Evolutionary conservation across 495 filamentous ascomycete species (phyloP), one percentile per base, ranked within the genome.

Genomic region (Aspergillus wentii): DNA sequence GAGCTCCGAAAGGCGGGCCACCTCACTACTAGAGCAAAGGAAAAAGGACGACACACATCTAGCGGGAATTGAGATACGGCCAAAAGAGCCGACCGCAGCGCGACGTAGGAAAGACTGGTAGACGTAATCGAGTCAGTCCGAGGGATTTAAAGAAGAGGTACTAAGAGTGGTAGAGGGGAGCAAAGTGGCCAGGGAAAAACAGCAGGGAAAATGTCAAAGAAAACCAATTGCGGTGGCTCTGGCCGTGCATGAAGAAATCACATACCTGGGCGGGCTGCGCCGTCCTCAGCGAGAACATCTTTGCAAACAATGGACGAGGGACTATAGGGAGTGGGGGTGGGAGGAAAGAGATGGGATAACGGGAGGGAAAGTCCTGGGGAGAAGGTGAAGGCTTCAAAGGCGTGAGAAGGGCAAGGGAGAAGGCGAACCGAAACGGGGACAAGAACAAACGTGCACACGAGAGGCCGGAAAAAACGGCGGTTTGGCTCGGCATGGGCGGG

Each of bases 71-170:
- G 44, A 51, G 22, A 60, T 59, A 38, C 62, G 57, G 46, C 38
- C 55, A 46, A 61, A 56, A 41, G 64, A 36, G 47, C 60, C 51
- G 35, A 52, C 57, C 49, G 56, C 58, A 41, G 60, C 57, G 35
- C 58, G 59, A 47, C 62, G 63, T 42, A 71, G 55, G 42, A 71
- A 51, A 53, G 58, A 66, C 68, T 70, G 33, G 44, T n/a, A n/a
- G n/a, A n/a, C n/a, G n/a, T n/a, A n/a, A n/a, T n/a, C n/a, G n/a
- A n/a, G n/a, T n/a, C n/a, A 41, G 41, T 23, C 17, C 33, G 33
- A 27, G 40, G 22, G 17, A 22, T 11, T 27, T 20, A 38, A 33
- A 33, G 42, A 25, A 18, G 17, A 33, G n/a, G n/a, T n/a, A n/a
- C n/a, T n/a, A n/a, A n/a, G n/a, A n/a, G n/a, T n/a, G n/a, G n/a